phyloP scores from a whole-genome alignment of 2,329 filamentous ascomycete species.

The Penicillium sp. region DNA sequence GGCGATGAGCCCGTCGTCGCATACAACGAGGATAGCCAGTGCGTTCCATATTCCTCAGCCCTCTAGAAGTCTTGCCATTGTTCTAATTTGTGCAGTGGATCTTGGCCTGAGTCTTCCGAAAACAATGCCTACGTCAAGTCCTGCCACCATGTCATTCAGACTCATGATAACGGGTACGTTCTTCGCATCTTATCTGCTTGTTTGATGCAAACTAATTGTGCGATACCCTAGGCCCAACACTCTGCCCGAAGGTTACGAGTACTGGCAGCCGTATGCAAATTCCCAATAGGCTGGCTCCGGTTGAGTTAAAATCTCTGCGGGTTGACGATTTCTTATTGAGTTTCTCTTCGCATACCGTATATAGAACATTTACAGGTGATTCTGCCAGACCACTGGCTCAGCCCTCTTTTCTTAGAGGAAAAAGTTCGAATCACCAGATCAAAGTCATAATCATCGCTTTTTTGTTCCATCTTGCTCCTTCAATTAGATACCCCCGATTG shows the following conservation, averaged over 20 bases:
- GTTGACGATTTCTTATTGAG: not conserved
- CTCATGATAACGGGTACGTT: constrained; percentile 8
- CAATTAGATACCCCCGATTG: too few relatives aligned
- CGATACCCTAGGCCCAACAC: constrained; percentile 2
- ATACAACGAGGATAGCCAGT: constrained; percentile 7
- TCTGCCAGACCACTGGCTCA: too few relatives aligned
- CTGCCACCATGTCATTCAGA: constrained; percentile 3
- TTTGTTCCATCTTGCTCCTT: too few relatives aligned
- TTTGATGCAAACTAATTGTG: not conserved
- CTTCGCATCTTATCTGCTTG: not conserved
- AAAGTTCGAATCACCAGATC: too few relatives aligned
- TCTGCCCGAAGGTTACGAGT: constrained; percentile 11
- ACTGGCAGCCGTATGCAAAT: constrained; percentile 12
- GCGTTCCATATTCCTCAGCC: not conserved
- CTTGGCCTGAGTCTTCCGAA: constrained; percentile 7
- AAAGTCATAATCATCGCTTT: too few relatives aligned
- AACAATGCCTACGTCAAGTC: constrained; percentile 10
- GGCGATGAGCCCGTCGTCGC: constrained; percentile 8
- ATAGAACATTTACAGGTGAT: too few relatives aligned
- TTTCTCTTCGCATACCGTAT: too few relatives aligned
- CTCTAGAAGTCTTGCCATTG: not conserved
- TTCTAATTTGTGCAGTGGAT: constrained; percentile 6
- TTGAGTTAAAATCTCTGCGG: too few relatives aligned
- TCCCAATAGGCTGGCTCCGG: not conserved
- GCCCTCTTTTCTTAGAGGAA: too few relatives aligned